Base-by-base conservation (phyloP, 2,329 filamentous ascomycete genomes). In the Zarea fungicola region DNA sequence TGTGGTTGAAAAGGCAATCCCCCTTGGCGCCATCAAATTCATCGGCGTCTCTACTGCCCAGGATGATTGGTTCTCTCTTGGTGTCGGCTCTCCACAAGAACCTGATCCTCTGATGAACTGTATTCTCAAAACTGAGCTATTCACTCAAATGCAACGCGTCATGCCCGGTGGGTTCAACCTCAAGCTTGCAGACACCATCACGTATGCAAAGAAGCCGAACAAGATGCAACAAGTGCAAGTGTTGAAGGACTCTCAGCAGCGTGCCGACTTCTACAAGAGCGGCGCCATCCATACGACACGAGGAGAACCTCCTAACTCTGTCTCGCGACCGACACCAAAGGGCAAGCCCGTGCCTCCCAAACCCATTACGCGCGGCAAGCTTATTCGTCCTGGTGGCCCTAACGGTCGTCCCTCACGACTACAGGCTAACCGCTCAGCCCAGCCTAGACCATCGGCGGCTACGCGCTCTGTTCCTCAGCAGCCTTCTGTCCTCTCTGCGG, bases 121-220 rank as follows among this genome's bases (percentile, higher is more conserved):
- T 62, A 73, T 96, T 18, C 83, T 99, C 67, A 99, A 99, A 74
- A 99, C 93, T 0, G 93, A 99, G 62, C 84, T 99, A 68, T 95
- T 97, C 63, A 95, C 92, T 1, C 91, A 96, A 55, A 83, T 99
- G 71, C 83, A 85, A 62, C 83, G 81, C 43, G 82, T 83, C 45
- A 87, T 95, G 68, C 84, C 87, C 3, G 89, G 87, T 8, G 84
- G 87, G 9, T 80, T 95, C 62, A 89, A 84, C 62, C 70, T 99
- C 41, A 89, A 87, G 68, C 85, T 97, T 54, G 81, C 74, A n/a
- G 85, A 93, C 23, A 78, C 77, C 51, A 91, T 99, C 58, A 89
- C 96, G 64, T 99, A 96, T 68, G 91, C 92, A 63, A 99, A 97
- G 78, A 99, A 99, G 70, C 93, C 93, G 1, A 89, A 89, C 48